Base-by-base conservation (phyloP, 768 basidiomycete species). In the Crepidotus variabilis region DNA sequence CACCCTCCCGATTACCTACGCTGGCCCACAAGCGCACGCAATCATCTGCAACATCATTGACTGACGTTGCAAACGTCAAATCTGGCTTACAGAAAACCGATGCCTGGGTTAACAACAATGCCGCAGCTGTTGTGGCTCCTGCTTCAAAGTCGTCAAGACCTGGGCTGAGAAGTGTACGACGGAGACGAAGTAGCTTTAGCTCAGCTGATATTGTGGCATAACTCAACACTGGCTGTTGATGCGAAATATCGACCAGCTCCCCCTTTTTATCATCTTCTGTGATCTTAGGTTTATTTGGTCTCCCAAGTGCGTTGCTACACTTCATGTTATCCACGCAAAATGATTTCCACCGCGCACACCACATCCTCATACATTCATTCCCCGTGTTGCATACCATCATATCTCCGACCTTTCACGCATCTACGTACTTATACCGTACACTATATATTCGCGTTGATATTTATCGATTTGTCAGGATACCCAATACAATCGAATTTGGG, bases 181-280 rank as follows among this genome's bases (percentile, higher is more conserved):
- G 90, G 59, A 75, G 92, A 65, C 78, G 92, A 57, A 93, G 92
- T 66, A 94, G 92, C 64, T 94, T 94, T 70, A 93, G 92, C 67
- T 78, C 86, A 55, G 91, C 88, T 2, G 92, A 94, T 68, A 86
- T 93, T 20, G 83, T 92, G 58, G 90, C 88, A 64, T 93, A 75
- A 71, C 22, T 2, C 47, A 18, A 54, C 55, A 34, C 32, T 43
- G 18, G 50, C 11, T 56, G 50, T 51, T 51, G 53, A 52, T 59
- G 21, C 50, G 24, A 20, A 20, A 43, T 43, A 43, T 20, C 14
- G 13, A 43, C 18, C 39, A 47, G 59, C 16, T 51, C 21, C 39
- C 45, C 21, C 54, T 54, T 47, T 55, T 50, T 43, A 34, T 50
- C 32, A 34, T 43, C 10, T 49, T 55, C 46, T 50, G 23, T 57